phyloP scores from a whole-genome alignment of 108 stramenopile genomes.

The Nannochloropsis granulata region DNA sequence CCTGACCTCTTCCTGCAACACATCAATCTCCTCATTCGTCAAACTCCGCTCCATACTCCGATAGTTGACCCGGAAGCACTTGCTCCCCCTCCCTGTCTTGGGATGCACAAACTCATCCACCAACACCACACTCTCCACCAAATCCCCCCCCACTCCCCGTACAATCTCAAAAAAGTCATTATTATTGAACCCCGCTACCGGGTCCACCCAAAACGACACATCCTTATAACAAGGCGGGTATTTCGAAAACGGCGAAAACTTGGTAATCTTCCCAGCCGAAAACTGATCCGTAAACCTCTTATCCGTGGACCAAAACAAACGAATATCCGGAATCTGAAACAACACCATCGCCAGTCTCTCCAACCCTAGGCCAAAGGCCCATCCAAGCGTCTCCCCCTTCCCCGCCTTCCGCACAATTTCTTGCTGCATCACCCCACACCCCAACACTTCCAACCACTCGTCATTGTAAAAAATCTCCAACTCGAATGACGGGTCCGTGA shows the following conservation, averaged over 20 bases:
- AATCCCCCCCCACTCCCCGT: slow-evolving; percentile 74
- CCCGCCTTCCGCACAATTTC: slow-evolving; percentile 53
- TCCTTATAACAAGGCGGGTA: slow-evolving; percentile 87
- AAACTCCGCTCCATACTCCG: slow-evolving; percentile 88
- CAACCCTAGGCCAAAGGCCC: slow-evolving; percentile 89
- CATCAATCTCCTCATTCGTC: slow-evolving; percentile 89
- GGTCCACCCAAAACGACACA: slow-evolving; percentile 68
- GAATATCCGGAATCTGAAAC: slow-evolving; percentile 82
- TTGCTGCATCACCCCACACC: slow-evolving; percentile 79
- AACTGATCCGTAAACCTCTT: slow-evolving; percentile 72
- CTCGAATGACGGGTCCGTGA: slow-evolving; percentile 82
- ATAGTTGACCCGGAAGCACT: slow-evolving; percentile 83
- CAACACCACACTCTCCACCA: slow-evolving; percentile 66
- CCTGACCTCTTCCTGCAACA: slow-evolving; percentile 42
- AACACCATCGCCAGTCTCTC: slow-evolving; percentile 93
- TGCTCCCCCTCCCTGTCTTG: slow-evolving; percentile 56
- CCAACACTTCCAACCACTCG: slow-evolving; percentile 89
- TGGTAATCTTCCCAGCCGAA: slow-evolving; percentile 46
- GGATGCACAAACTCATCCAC: slow-evolving; percentile 82
- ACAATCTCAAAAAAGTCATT: slow-evolving; percentile 81
- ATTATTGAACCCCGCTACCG: slow-evolving; percentile 15
- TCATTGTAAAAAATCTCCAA: slow-evolving; percentile 76
- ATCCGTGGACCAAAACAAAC: slow-evolving; percentile 79
- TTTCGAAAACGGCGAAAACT: slow-evolving; percentile 77
- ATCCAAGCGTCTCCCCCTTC: slow-evolving; percentile 51